These are phyloP conservation scores for Mycena venus DNA, from an alignment of 768 basidiomycete genomes.

Conservation along the genomic window DNA sequence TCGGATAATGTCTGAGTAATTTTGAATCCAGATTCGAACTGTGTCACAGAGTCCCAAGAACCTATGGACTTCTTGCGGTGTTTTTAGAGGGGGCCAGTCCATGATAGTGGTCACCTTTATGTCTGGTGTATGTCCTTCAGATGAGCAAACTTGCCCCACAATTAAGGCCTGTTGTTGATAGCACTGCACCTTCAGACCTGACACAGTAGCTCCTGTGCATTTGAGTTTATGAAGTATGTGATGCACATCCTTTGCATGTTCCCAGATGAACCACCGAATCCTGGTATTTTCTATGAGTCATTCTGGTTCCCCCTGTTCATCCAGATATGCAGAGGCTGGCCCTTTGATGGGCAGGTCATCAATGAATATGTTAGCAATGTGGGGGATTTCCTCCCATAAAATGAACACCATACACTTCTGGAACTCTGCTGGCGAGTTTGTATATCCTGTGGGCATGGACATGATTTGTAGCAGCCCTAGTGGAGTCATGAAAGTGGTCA, in stretches of 20 bases:
- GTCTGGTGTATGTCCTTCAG: constrained; percentile 46
- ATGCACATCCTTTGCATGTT: constrained; percentile 47
- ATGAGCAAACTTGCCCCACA: constrained; percentile 49
- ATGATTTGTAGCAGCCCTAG: constrained; percentile 32
- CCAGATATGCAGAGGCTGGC: constrained; percentile 37
- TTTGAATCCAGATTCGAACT: constrained; percentile 37
- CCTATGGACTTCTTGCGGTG: constrained; percentile 31
- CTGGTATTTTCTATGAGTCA: constrained; percentile 32
- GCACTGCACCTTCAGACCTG: constrained; percentile 47
- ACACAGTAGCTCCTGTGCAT: no score
- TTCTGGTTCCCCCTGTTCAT: constrained; percentile 33
- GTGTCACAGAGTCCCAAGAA: constrained; percentile 43
- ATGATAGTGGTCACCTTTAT: constrained; percentile 41
- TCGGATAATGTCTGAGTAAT: constrained; percentile 32
- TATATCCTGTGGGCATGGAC: constrained; percentile 35
- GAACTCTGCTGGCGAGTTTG: constrained; percentile 38
- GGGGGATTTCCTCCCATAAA: constrained; percentile 47
- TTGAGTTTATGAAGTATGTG: constrained; percentile 42
- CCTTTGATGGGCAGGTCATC: constrained; percentile 49
- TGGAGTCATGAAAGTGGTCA: no score
- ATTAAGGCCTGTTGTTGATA: constrained; percentile 37
- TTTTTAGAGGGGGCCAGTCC: constrained; percentile 33
- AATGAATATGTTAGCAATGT: constrained; percentile 41
- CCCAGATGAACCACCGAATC: constrained; percentile 50
- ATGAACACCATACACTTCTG: constrained; percentile 42